Percentiles rank a stretch among this genome's conserved stretches.
Evolutionary conservation across 1,284 basidiomycete species (phyloP).

Genomic region (Anthracocystis walkeri): DNA sequence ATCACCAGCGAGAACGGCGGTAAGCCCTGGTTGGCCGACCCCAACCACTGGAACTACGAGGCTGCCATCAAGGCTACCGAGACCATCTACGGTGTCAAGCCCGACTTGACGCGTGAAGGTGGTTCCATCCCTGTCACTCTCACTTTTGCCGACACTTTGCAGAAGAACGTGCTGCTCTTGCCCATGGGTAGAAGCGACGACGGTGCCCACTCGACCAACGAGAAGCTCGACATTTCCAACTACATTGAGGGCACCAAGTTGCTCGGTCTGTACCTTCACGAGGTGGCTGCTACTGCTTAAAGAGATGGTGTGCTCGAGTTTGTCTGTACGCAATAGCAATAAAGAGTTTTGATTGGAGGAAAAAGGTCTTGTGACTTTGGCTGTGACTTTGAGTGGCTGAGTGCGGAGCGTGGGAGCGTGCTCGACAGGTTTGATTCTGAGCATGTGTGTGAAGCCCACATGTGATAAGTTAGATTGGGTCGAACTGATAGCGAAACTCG

Average conservation of each 20-base stretch:
- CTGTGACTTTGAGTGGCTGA: too few relatives aligned
- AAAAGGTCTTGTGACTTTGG: too few relatives aligned
- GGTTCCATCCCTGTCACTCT: slow-evolving; percentile 96
- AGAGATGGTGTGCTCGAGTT: background rate
- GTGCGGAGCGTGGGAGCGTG: too few relatives aligned
- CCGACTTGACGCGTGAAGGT: slow-evolving; percentile 92
- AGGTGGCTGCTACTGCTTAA: slow-evolving; percentile 73
- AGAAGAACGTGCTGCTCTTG: slow-evolving; percentile 79
- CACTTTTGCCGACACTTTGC: slow-evolving; percentile 82
- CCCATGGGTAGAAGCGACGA: slow-evolving; percentile 84
- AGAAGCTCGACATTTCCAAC: slow-evolving; percentile 93
- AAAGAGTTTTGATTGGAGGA: too few relatives aligned
- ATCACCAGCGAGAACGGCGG: slow-evolving; percentile 63
- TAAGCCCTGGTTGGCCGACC: slow-evolving; percentile 68
- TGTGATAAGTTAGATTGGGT: too few relatives aligned
- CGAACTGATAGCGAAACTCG: background rate
- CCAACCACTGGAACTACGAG: slow-evolving; percentile 89
- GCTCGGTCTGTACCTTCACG: slow-evolving; percentile 85
- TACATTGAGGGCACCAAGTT: slow-evolving; percentile 84
- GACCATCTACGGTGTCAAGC: slow-evolving; percentile 82
- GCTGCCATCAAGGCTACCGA: slow-evolving; percentile 88
- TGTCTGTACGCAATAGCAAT: too few relatives aligned
- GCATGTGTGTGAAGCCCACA: background rate
- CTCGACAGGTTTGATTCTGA: background rate
- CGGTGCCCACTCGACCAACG: slow-evolving; percentile 92